Base-by-base conservation (phyloP, 148 eudicot species). In the Vaccinium myrtillus region DNA sequence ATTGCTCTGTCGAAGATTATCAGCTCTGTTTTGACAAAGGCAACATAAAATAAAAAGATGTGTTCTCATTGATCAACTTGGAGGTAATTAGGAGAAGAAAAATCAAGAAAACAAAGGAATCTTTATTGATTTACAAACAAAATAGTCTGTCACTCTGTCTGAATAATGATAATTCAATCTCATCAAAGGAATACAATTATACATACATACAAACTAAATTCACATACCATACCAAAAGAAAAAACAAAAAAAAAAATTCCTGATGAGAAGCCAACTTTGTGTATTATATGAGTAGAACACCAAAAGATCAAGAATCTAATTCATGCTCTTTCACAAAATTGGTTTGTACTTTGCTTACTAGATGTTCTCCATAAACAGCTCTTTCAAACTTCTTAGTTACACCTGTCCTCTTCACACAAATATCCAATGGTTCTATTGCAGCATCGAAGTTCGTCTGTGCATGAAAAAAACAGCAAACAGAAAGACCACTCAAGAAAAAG, bases 361-460 rank as follows among this genome's bases (percentile, higher is more conserved):
- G 83, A 91, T 97, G 99, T 85, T 97, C 85, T 73, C 98, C 98
- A 85, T 95, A 97, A 82, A 97, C 98, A 85, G 98, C 97, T 77
- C 86, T 88, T 46, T 88, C 90, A 10, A 93, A 92, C 85, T 91
- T 94, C 90, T 87, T 91, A n/a, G 81, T 80, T 59, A 95, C 97
- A 10, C 94, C 96, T 8, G 88, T 92, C 88, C 77, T 91, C 82
- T 90, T 81, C 79, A 92, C 88, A 54, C 98, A 95, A n/a, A 87
- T 83, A 81, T 94, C 96, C 86, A 97, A 82, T 79, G 99, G 98
- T 78, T 93, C 94, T 58, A 97, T 90, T 19, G 88, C 90, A 82
- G 98, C 98, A 87, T 97, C 95, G 77, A 89, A 97, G 84, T 95
- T 97, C 75, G 99, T 84, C 99, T 97, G 95, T 84, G 65, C 83